Percentiles rank a stretch among this genome's conserved stretches.
These are phyloP conservation scores for Eimeria maxima DNA, from an alignment of 169 alveolate species.

Conservation along the genomic window DNA sequence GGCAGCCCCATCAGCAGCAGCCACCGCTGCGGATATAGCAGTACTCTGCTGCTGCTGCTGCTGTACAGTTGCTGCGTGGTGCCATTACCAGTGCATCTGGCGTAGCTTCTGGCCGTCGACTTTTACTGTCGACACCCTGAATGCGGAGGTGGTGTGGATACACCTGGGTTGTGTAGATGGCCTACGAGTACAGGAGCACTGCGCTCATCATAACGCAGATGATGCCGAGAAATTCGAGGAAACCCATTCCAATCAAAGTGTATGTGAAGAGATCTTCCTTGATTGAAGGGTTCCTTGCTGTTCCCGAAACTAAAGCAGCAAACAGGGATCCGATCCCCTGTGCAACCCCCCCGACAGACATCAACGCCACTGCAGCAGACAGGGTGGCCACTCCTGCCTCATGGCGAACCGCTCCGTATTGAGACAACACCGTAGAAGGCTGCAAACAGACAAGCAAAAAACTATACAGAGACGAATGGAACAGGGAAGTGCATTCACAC, in stretches of 20 bases:
- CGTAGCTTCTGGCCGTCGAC: not conserved
- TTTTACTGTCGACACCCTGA: not conserved
- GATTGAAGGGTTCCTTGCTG: slow-evolving; percentile 94
- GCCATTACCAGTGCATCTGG: not conserved
- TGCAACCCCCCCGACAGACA: slow-evolving; percentile 89
- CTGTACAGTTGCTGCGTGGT: not conserved
- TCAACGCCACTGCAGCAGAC: slow-evolving; percentile 86
- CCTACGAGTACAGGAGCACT: slow-evolving; percentile 91
- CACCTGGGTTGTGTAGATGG: not conserved
- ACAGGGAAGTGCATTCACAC: not conserved
- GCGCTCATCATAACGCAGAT: slow-evolving; percentile 94
- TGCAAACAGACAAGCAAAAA: not conserved
- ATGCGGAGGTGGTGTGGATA: not conserved
- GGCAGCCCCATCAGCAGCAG: not conserved
- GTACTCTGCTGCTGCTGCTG: slow-evolving; percentile 4
- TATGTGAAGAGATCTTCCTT: slow-evolving; percentile 94
- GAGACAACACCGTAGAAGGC: slow-evolving; percentile 8
- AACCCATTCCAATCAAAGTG: slow-evolving; percentile 95
- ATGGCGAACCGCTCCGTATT: slow-evolving; percentile 52
- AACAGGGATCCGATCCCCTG: slow-evolving; percentile 95
- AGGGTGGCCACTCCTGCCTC: slow-evolving; percentile 84
- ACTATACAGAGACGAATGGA: not conserved
- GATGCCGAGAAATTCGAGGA: slow-evolving; percentile 94
- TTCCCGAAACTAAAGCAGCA: slow-evolving; percentile 95
- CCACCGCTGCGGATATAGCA: not conserved